Evolutionary conservation across 148 eudicot species (phyloP).

Genomic region (Cornus suecica): DNA sequence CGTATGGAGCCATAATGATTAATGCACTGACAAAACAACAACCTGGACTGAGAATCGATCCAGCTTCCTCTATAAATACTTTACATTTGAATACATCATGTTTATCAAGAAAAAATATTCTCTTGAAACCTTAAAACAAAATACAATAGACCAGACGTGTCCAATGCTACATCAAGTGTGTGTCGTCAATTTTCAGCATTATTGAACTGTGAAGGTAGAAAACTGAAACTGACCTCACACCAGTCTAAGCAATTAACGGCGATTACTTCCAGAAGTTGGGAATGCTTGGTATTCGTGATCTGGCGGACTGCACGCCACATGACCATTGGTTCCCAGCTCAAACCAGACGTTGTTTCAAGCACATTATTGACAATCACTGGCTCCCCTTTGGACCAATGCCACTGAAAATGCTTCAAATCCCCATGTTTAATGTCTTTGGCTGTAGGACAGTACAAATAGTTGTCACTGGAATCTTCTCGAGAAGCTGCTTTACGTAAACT

Average conservation of each 20-base stretch:
- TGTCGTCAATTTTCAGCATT: neutral
- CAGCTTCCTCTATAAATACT: neutral
- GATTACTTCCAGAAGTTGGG: conserved; percentile 27
- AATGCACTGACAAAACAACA: neutral
- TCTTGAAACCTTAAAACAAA: neutral
- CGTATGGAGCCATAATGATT: too few relatives aligned
- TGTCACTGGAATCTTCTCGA: conserved; percentile 38
- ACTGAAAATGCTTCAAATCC: conserved; percentile 46
- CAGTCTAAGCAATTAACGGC: conserved; percentile 61
- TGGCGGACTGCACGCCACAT: conserved; percentile 66
- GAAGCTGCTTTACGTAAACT: conserved; percentile 39
- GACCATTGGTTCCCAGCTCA: conserved; percentile 75
- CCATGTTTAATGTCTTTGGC: conserved; percentile 30
- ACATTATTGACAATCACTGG: conserved; percentile 52
- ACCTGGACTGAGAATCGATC: neutral
- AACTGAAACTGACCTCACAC: conserved; percentile 49
- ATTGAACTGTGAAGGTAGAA: neutral
- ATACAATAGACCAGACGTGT: neutral
- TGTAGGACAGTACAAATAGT: conserved; percentile 39
- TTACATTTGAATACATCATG: too few relatives aligned
- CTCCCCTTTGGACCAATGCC: conserved; percentile 55
- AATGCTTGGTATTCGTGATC: conserved; percentile 28
- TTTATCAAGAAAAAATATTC: too few relatives aligned
- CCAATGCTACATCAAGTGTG: neutral
- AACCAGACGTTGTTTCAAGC: conserved; percentile 46